These are phyloP conservation scores for Chytriomyces hyalinus DNA, from an alignment of 192 early-diverging fungal species.

Conservation along the genomic window DNA sequence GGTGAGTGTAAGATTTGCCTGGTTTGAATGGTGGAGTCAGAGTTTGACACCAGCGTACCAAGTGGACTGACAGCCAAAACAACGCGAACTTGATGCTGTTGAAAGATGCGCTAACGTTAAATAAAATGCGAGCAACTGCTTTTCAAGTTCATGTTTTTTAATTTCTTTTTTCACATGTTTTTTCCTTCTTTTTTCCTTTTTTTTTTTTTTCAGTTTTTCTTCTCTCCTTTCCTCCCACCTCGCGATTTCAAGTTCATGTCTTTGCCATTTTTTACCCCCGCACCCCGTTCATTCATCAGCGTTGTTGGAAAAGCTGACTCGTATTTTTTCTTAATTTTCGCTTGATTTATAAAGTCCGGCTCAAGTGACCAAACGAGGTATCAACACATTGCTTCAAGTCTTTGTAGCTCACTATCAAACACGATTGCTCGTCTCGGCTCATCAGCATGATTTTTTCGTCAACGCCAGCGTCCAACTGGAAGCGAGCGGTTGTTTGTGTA, in stretches of 20 bases:
- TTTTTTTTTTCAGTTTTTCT: neutral
- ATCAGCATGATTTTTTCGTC: conserved; percentile 93
- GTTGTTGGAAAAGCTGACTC: neutral
- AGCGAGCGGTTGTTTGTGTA: neutral
- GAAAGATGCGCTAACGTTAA: no score
- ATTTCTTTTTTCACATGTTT: neutral
- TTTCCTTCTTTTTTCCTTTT: neutral
- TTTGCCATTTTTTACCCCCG: neutral
- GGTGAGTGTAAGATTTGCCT: no score
- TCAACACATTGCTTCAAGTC: conserved; percentile 94
- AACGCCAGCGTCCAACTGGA: conserved; percentile 90
- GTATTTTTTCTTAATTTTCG: neutral
- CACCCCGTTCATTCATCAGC: neutral
- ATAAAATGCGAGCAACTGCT: no score
- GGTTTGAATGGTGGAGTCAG: no score
- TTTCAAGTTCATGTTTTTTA: no score
- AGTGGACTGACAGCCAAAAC: no score
- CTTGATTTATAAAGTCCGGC: conserved; percentile 19
- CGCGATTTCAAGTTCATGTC: neutral
- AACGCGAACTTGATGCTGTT: no score
- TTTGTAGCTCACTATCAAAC: conserved; percentile 92
- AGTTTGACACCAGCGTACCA: no score
- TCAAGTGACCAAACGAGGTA: conserved; percentile 80
- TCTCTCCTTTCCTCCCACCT: neutral
- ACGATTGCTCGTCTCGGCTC: conserved; percentile 96